Evolutionary conservation across 2,329 filamentous ascomycete species (phyloP), one percentile per base, ranked within the genome.

Genomic region (Tympanopsis confertula): DNA sequence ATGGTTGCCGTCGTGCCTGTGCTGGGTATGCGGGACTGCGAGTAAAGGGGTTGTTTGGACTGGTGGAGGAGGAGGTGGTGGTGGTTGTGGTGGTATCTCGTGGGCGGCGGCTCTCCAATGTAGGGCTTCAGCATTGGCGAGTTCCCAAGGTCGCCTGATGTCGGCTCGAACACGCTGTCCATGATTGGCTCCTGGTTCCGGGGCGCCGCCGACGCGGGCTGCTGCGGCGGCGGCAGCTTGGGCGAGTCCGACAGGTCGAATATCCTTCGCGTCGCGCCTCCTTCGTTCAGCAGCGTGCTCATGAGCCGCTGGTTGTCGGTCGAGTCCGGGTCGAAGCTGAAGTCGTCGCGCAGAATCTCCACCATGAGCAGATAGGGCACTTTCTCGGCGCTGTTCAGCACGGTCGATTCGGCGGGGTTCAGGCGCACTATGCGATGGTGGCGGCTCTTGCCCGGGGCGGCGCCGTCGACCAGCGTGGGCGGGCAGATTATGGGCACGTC

Each of bases 291-390:
- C n/a, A 83, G 56, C 5, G 59, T 71, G 10, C 62, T 58, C 22
- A 83, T 56, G 17, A 91, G 60, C 38, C 73, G 68, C 50, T 82
- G 70, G 47, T 91, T 91, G 44, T 86, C 80, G 19, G 71, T 65
- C 1, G 77, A 80, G 20, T 82, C 75, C 1, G 84, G 82, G 47
- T 89, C 79, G 48, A 91, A 91, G 22, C 80, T 79, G 51, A 91
- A 89, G 50, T 91, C 85, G 45, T 89, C 84, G 18, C 80, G 68
- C 35, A 91, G 60, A 17, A 91, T 78, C 52, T 91, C 85, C 2
- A 89, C 75, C 83, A 91, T 88, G 19, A 91, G 68, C 36, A 91
- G 59, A 57, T 87, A 91, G 1, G 85, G 85, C 33, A 91, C 85
- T 53, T 87, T 83, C 55, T 91, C 84, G 4, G 85, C 85, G 53